phyloP scores from a whole-genome alignment of 805 yeast genomes.

The Nakazawaea populi region DNA sequence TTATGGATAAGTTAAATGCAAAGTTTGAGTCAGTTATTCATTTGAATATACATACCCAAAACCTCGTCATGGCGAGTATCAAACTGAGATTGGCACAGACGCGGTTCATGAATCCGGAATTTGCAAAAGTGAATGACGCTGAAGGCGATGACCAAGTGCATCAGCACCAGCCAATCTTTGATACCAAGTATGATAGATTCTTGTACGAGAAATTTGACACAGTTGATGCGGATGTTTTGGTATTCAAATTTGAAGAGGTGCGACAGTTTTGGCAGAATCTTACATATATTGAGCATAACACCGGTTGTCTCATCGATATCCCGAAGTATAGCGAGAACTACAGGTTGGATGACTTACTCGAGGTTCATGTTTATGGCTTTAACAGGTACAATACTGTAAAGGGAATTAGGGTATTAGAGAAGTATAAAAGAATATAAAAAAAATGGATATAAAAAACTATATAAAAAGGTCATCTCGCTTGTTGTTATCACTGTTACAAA shows the following conservation, averaged over 20 bases:
- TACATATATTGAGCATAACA: background rate
- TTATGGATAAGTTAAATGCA: background rate
- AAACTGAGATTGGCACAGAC: background rate
- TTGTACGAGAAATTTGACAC: background rate
- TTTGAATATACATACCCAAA: background rate
- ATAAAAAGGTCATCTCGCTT: too few relatives aligned
- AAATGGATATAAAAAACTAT: too few relatives aligned
- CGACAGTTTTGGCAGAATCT: background rate
- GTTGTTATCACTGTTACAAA: too few relatives aligned
- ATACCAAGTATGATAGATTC: background rate
- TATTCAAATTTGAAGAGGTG: background rate
- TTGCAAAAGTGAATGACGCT: background rate
- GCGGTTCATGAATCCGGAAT: background rate
- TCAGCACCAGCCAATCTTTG: background rate
- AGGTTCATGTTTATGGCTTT: background rate
- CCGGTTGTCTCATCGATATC: background rate
- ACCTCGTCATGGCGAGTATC: background rate
- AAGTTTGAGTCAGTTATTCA: background rate
- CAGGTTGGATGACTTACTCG: conserved; percentile 1
- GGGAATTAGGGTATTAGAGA: background rate
- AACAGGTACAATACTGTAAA: conserved; percentile 1
- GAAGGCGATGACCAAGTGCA: too few relatives aligned
- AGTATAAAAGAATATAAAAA: background rate
- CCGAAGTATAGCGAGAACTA: conserved; percentile 1
- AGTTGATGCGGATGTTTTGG: background rate